Evolutionary conservation across 2,329 filamentous ascomycete species (phyloP).

Genomic region (Botrytis aclada): DNA sequence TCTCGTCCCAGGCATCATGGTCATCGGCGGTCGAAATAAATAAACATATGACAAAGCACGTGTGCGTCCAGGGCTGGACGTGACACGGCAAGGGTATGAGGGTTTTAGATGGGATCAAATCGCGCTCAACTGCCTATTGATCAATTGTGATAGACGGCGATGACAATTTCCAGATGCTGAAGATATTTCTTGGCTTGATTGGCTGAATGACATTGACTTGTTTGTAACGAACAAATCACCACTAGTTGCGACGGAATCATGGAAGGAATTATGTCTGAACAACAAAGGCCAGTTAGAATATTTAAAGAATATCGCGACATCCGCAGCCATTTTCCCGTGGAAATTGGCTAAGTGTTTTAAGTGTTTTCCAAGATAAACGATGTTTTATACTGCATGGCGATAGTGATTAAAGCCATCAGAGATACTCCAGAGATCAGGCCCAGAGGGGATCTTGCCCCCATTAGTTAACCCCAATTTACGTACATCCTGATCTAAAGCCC

Average conservation of each 20-base stretch:
- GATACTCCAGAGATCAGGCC: background rate
- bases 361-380: background rate
- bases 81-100: conserved; percentile 25
- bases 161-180: conserved; percentile 9
- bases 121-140: background rate
- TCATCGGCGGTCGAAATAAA: conserved; percentile 23
- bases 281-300: background rate
- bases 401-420: background rate
- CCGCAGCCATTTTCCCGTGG: background rate
- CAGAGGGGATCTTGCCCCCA: background rate
- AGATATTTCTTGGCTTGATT: conserved; percentile 8
- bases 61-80: conserved; percentile 31
- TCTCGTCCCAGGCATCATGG: conserved; percentile 8
- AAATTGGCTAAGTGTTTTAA: background rate
- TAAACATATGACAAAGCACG: conserved; percentile 36
- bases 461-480: background rate
- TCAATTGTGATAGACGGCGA: conserved; percentile 17
- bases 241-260: background rate
- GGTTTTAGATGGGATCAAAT: conserved; percentile 1
- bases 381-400: background rate
- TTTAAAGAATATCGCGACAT: conserved; percentile 16
- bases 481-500: background rate
- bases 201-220: background rate
- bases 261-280: no score
- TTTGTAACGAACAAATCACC: background rate